Conservation (phyloP, 331 rosid genomes). For the Malus hybrid region DNA sequence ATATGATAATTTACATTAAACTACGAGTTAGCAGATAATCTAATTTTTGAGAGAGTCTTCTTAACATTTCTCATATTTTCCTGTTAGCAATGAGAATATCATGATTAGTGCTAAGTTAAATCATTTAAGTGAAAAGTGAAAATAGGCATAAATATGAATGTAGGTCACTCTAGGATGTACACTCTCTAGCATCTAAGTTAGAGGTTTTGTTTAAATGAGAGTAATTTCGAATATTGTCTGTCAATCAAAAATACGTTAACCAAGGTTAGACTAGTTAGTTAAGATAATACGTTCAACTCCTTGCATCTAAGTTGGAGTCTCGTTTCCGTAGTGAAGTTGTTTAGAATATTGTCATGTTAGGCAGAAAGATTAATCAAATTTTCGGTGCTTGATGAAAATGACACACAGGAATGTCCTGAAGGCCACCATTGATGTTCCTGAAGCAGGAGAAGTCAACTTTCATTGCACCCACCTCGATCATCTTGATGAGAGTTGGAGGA, state of each 20-base stretch:
- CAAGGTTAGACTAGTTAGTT: not conserved
- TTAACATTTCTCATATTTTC: too few species aligned
- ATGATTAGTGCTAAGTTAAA: not conserved
- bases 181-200: not conserved
- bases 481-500: conserved; percentile 89
- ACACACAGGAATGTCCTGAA: conserved; percentile 76
- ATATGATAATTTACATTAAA: too few species aligned
- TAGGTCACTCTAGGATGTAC: not conserved
- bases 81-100: not conserved
- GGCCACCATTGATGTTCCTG: conserved; percentile 77
- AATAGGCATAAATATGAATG: not conserved
- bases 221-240: too few species aligned
- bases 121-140: not conserved
- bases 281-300: too few species aligned
- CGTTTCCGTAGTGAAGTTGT: too few species aligned
- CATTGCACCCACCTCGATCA: conserved; percentile 91
- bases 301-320: not conserved
- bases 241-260: not conserved
- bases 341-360: not conserved
- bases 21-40: rapidly evolving
- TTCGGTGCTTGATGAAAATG: not conserved
- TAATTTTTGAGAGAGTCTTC: rapidly evolving
- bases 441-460: conserved; percentile 73
- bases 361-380: not conserved
- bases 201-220: too few species aligned